These are phyloP conservation scores for Apodospora peruviana DNA, from an alignment of 495 filamentous ascomycete species.

Conservation along the genomic window DNA sequence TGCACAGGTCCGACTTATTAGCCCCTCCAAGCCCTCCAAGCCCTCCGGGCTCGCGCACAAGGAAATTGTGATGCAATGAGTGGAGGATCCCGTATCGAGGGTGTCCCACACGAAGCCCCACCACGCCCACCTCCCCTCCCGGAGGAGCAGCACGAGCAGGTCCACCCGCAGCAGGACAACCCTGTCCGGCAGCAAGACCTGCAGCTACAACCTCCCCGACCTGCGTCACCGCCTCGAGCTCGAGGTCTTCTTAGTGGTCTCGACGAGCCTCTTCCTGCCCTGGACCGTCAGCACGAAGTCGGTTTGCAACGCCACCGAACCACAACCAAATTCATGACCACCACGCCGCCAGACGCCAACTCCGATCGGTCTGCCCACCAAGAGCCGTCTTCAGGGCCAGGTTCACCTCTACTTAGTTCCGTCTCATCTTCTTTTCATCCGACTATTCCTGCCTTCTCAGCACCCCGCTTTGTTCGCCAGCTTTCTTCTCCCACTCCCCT, in stretches of 20 bases:
- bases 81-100: not conserved
- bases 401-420: not conserved
- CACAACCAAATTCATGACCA: not conserved
- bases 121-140: not conserved
- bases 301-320: no score
- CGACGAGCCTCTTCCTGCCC: not conserved
- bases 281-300: no score
- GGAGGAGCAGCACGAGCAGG: not conserved
- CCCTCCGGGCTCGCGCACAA: not conserved
- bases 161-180: not conserved
- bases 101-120: not conserved
- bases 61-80: not conserved
- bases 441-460: not conserved
- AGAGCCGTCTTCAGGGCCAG: no score
- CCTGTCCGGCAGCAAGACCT: constrained; percentile 13
- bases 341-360: not conserved
- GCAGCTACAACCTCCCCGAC: constrained; percentile 15
- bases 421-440: not conserved
- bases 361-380: not conserved
- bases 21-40: no score
- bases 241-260: not conserved
- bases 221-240: constrained; percentile 19
- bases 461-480: not conserved
- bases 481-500: not conserved
- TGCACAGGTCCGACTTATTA: no score